Evolutionary conservation across 345 rosid species (phyloP).

Genomic region (Heritiera littoralis): DNA sequence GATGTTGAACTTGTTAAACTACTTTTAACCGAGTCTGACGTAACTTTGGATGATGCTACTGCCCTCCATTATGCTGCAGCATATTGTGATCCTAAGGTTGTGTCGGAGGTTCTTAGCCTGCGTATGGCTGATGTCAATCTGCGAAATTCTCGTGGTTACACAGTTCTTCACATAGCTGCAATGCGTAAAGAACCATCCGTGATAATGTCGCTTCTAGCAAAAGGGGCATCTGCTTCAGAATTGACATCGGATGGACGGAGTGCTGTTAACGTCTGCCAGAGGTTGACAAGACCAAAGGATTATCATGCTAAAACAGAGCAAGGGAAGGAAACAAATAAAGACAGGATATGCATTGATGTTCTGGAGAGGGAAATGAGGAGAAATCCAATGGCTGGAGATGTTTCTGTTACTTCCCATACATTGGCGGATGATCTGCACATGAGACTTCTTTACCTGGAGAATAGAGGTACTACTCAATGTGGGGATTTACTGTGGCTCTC

Average conservation of each 20-base stretch:
- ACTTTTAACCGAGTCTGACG: conserved; percentile 73
- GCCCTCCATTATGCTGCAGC: conserved; percentile 92
- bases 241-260: conserved; percentile 74
- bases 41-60: conserved; percentile 73
- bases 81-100: conserved; percentile 90
- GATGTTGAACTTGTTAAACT: conserved; percentile 91
- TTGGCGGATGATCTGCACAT: conserved; percentile 77
- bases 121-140: conserved; percentile 72
- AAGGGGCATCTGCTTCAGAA: conserved; percentile 76
- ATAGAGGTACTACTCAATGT: conserved; percentile 62
- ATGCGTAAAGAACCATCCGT: conserved; percentile 81
- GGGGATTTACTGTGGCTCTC: neutral
- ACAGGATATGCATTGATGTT: conserved; percentile 75
- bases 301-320: conserved; percentile 66
- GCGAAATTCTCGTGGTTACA: conserved; percentile 70
- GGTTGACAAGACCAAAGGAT: conserved; percentile 87
- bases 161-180: conserved; percentile 89
- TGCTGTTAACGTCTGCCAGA: conserved; percentile 79
- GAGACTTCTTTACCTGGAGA: conserved; percentile 88
- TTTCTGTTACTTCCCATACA: conserved; percentile 50
- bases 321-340: conserved; percentile 81
- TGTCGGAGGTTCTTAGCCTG: conserved; percentile 71
- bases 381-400: conserved; percentile 62
- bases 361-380: conserved; percentile 84
- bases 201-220: conserved; percentile 60